Base-by-base conservation (phyloP, 2,329 filamentous ascomycete species). In the Phaeosphaeria sp. region DNA sequence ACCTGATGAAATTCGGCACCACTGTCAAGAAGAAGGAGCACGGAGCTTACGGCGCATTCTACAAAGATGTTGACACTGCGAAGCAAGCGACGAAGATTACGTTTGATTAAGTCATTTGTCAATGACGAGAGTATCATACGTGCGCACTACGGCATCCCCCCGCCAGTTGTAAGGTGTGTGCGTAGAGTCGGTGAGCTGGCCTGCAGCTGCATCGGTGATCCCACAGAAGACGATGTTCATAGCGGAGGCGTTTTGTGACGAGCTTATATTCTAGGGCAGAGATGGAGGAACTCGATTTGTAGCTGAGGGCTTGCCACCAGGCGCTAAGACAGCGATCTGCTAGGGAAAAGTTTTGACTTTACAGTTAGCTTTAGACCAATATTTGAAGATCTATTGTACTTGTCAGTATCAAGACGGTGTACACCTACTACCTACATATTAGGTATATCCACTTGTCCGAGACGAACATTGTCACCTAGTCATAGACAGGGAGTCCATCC, bases 11-110 rank as follows among this genome's bases (percentile, higher is more conserved):
- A 80, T 99, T 97, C 68, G 95, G 95, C 71, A 96, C 93, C 21
- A 98, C 94, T 0, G 95, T 99, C 51, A 99, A 98, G 87, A 97
- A 96, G 87, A 98, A 98, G 92, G 87, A 89, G 49, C 95, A 99
- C 80, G 91, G 93, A 72, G 91, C 91, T 48, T 99, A 98, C 74
- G 95, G 95, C 56, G 92, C 93, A 30, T 98, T 98, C 77, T 97
- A 91, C 84, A 97, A 95, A 80, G 92, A 97, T 69, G 88, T 91
- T 8, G 91, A 92, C 69, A 89, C 89, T 77, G 91, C 86, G 76
- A 90, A 94, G 80, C 89, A 91, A 78, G 89, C 91, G 25, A 95
- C 90, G 56, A 97, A 97, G 84, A 96, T 97, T 75, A 93, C 88
- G 47, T 97, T 97, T 81, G 92, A 96, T 54, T 77, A 75, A 46